A percentile compares a stretch with the other conserved stretches of the same genome.
Conservation (phyloP, 2,329 filamentous ascomycete species). For the Epichloe festucae region DNA sequence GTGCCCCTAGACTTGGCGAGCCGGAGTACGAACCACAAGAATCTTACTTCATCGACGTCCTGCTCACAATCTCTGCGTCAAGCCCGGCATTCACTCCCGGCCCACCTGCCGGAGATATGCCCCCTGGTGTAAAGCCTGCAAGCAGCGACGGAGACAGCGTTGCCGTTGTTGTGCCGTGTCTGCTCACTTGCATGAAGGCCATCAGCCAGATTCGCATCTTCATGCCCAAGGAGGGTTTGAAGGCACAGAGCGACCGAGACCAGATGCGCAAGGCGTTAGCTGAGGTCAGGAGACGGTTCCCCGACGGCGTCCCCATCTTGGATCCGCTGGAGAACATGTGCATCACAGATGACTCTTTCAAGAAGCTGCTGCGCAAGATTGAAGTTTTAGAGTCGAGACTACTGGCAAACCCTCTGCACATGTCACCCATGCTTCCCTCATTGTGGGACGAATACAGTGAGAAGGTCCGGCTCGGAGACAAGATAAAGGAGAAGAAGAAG, state of each 20-base stretch:
- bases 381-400: conserved; percentile 89
- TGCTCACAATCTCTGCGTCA: conserved; percentile 47
- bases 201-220: conserved; percentile 77
- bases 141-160: conserved; percentile 18
- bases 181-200: conserved; percentile 73
- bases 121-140: conserved; percentile 41
- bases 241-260: conserved; percentile 49
- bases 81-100: conserved; percentile 31
- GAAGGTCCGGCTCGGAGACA: conserved; percentile 62
- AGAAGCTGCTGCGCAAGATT: conserved; percentile 87
- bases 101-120: conserved; percentile 32
- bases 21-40: conserved; percentile 63
- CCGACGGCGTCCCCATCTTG: conserved; percentile 76
- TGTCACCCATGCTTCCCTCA: conserved; percentile 69
- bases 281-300: conserved; percentile 78
- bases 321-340: conserved; percentile 96
- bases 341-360: conserved; percentile 86
- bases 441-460: conserved; percentile 77
- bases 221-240: conserved; percentile 60
- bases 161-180: conserved; percentile 52
- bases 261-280: conserved; percentile 57
- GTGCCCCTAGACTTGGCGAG: conserved; percentile 50
- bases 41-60: conserved; percentile 69
- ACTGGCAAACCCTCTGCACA: conserved; percentile 79
- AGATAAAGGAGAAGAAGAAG: conserved; percentile 83